Evolutionary conservation across 1,139 yeast genomes (phyloP).

Genomic region (Pichia sp.): DNA sequence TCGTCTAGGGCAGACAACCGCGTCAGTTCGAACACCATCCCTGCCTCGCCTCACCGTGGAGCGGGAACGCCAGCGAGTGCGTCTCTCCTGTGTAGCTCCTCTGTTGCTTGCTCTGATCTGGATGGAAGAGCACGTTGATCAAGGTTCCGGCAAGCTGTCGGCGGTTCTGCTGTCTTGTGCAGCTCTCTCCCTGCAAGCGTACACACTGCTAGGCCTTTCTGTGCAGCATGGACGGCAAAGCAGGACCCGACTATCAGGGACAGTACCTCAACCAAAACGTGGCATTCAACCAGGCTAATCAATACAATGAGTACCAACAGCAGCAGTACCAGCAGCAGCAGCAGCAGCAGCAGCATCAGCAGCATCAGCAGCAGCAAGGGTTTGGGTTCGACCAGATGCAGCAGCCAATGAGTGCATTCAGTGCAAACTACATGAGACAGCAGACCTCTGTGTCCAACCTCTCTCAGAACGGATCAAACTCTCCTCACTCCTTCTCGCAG

Average conservation of each 20-base stretch:
- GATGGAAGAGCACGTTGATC: no score
- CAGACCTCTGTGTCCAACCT: slow-evolving; percentile 22
- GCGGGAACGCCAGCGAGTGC: background rate
- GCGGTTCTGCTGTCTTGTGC: no score
- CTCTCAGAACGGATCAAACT: slow-evolving; percentile 11
- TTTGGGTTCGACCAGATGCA: background rate
- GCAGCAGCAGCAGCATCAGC: slow-evolving; percentile 13
- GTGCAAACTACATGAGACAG: slow-evolving; percentile 19
- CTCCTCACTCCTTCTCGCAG: background rate
- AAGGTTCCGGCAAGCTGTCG: no score
- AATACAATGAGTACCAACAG: slow-evolving; percentile 4
- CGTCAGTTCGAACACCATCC: background rate
- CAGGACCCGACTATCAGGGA: background rate
- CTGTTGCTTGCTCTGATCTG: background rate
- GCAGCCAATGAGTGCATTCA: slow-evolving; percentile 16
- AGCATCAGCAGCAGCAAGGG: slow-evolving; percentile 12
- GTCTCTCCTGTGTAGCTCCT: background rate
- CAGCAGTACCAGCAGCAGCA: slow-evolving; percentile 7
- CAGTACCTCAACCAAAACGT: background rate
- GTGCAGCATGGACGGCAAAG: background rate
- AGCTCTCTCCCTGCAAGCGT: no score
- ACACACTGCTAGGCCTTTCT: no score
- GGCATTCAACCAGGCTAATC: background rate
- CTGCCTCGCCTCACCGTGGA: background rate
- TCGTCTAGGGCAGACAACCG: background rate